Conservation (phyloP, 371 early-diverging fungal genomes). For the Syncephalastrum monosporum region DNA sequence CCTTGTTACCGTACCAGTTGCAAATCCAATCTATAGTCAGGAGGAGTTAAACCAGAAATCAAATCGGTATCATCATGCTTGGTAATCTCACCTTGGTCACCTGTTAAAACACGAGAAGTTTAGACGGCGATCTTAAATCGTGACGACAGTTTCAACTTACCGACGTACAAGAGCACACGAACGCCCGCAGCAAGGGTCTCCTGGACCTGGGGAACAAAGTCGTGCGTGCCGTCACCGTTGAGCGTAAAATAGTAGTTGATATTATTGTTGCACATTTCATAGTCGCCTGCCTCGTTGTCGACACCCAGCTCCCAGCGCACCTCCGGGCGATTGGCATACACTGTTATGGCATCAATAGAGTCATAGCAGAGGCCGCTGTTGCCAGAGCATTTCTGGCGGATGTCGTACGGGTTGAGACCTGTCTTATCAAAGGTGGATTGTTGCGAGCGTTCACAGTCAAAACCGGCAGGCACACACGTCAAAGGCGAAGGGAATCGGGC, state of each 20-base stretch:
- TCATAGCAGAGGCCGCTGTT: constrained; percentile 71
- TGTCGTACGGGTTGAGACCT: constrained; percentile 58
- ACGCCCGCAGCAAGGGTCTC: constrained; percentile 74
- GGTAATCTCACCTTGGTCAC: no score
- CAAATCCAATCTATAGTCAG: constrained; percentile 69
- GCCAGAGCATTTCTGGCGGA: constrained; percentile 67
- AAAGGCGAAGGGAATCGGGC: constrained; percentile 70
- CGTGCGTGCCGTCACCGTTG: constrained; percentile 70
- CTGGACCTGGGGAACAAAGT: constrained; percentile 45
- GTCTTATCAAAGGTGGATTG: constrained; percentile 12
- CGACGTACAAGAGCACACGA: constrained; percentile 82
- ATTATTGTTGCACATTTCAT: constrained; percentile 69
- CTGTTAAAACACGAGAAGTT: no score
- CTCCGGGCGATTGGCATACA: constrained; percentile 69
- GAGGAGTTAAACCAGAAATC: background rate
- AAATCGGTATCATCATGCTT: no score
- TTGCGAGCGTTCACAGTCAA: constrained; percentile 65
- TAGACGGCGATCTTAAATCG: constrained; percentile 33
- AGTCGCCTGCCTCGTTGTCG: constrained; percentile 58
- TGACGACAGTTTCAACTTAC: constrained; percentile 26
- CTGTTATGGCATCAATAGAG: constrained; percentile 70
- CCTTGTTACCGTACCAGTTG: constrained; percentile 87
- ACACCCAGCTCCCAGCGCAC: constrained; percentile 71
- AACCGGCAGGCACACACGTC: constrained; percentile 75
- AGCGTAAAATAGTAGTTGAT: constrained; percentile 72